Conservation (phyloP, 345 rosid genomes). For the Salix arbutifolia region DNA sequence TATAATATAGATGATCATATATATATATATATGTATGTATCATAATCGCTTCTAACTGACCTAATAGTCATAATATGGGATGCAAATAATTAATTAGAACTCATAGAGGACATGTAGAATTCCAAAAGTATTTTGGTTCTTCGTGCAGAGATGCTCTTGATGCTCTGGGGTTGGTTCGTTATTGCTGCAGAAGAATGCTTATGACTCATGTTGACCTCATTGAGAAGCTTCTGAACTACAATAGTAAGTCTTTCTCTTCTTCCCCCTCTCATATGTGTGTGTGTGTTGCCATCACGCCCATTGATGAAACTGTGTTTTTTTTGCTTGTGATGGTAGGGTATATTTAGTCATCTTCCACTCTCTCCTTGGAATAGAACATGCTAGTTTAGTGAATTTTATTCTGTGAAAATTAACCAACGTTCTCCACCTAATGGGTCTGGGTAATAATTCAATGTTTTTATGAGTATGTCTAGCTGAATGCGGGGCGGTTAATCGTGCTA, state of each 20-base stretch:
- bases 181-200: conserved; percentile 96
- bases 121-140: background rate
- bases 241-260: conserved; percentile 46
- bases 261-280: background rate
- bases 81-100: background rate
- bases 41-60: background rate
- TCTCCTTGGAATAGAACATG: background rate
- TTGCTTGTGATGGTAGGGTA: background rate
- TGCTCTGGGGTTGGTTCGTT: conserved; percentile 79
- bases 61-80: background rate
- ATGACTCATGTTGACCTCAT: conserved; percentile 99
- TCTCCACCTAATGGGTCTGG: background rate
- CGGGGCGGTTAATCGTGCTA: background rate
- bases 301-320: background rate
- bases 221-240: conserved; percentile 97
- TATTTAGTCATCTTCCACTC: background rate
- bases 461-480: background rate
- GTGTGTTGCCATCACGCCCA: background rate
- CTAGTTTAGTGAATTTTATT: background rate
- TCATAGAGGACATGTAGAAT: background rate
- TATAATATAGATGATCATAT: too few species aligned
- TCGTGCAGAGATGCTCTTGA: conserved; percentile 90
- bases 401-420: background rate
- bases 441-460: background rate
- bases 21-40: too few species aligned